Evolutionary conservation across 2,329 filamentous ascomycete genomes (phyloP).

Genomic region (Fusarium albosuccineum): DNA sequence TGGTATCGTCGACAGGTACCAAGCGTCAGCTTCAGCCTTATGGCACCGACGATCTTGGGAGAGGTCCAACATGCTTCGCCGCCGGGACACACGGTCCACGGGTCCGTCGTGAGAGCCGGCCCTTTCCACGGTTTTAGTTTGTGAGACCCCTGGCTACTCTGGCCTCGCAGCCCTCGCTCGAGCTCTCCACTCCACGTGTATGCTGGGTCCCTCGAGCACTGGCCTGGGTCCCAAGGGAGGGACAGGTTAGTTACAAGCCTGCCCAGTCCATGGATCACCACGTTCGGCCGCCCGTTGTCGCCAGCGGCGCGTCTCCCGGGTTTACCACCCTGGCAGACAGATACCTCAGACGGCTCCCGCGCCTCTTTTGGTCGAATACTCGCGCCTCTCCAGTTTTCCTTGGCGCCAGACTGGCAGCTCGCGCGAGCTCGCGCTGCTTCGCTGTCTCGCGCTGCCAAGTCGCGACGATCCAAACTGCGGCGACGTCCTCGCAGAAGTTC

Average conservation of each 20-base stretch:
- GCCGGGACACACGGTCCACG: constrained; percentile 19
- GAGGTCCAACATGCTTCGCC: constrained; percentile 10
- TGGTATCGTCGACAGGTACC: background rate
- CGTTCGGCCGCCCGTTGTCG: background rate
- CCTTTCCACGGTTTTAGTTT: constrained; percentile 12
- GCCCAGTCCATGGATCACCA: no score
- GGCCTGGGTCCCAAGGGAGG: no score
- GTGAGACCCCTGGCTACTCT: background rate
- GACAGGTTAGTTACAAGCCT: no score
- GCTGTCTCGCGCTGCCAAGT: constrained; percentile 5
- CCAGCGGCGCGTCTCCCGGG: background rate
- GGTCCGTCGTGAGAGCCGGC: constrained; percentile 12
- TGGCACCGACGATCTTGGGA: constrained; percentile 16
- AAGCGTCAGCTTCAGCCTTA: constrained; percentile 27
- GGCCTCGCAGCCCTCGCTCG: background rate
- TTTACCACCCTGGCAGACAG: constrained; percentile 1
- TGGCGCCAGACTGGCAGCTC: background rate
- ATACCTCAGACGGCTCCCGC: background rate
- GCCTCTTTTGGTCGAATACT: background rate
- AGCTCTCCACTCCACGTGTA: constrained; percentile 7
- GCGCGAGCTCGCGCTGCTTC: background rate
- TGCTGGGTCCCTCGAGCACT: background rate
- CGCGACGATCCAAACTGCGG: constrained; percentile 10
- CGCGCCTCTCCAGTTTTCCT: background rate
- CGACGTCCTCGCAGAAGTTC: constrained; percentile 13